Evolutionary conservation across 2,329 filamentous ascomycete species (phyloP).

Genomic region (Talaromyces sp.): DNA sequence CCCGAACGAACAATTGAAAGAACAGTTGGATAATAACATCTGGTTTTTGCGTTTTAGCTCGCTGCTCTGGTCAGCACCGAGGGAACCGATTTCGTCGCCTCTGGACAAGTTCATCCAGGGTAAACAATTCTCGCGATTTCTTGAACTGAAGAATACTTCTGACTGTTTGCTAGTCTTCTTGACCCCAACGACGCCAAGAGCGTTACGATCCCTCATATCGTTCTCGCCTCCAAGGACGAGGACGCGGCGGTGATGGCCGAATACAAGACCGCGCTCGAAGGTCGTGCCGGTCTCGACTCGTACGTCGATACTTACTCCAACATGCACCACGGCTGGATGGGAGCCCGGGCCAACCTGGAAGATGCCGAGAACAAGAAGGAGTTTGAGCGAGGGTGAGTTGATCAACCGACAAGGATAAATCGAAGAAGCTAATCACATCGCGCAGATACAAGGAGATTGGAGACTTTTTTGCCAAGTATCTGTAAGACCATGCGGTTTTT

Average conservation of each 20-base stretch:
- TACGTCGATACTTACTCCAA: constrained; percentile 59
- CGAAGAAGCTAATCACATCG: not conserved
- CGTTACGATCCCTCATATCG: constrained; percentile 56
- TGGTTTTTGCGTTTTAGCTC: constrained; percentile 20
- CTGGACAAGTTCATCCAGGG: constrained; percentile 32
- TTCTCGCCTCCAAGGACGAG: constrained; percentile 65
- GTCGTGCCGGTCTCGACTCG: constrained; percentile 48
- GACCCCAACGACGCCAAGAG: constrained; percentile 56
- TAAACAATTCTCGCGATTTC: constrained; percentile 7
- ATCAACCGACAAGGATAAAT: not conserved
- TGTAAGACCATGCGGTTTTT: constrained; percentile 19
- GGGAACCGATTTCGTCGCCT: constrained; percentile 48
- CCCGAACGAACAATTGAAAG: not conserved
- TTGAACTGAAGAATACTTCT: not conserved
- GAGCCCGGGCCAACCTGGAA: constrained; percentile 56
- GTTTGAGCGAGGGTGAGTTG: constrained; percentile 55
- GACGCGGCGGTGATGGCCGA: constrained; percentile 46
- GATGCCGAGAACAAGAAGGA: constrained; percentile 52
- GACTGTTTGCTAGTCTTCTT: constrained; percentile 17
- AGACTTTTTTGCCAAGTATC: constrained; percentile 53
- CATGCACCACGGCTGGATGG: constrained; percentile 72
- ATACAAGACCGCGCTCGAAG: constrained; percentile 47
- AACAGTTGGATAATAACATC: not conserved
- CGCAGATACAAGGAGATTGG: constrained; percentile 48
- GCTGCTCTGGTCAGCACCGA: constrained; percentile 42